Evolutionary conservation across 73 alveolate species (phyloP).

Genomic region (Uronychia binucleata): DNA sequence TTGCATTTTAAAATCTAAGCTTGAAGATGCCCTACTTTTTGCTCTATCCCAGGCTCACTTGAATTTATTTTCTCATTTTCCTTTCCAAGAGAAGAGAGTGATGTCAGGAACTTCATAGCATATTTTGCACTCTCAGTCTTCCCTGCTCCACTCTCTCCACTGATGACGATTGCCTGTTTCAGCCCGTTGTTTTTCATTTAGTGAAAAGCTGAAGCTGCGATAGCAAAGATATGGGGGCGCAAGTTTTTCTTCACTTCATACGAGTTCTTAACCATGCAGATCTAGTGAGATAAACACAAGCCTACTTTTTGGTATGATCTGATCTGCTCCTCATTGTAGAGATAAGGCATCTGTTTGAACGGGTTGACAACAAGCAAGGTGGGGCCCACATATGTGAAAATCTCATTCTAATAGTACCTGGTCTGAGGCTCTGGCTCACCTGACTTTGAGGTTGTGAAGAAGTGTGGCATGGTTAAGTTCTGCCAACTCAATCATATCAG

Average conservation of each 20-base stretch:
- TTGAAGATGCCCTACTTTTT: slow-evolving; percentile 58
- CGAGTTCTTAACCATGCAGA: slow-evolving; percentile 17
- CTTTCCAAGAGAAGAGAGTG: slow-evolving; percentile 44
- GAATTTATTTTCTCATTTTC: slow-evolving; percentile 25
- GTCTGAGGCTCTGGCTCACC: too few relatives aligned
- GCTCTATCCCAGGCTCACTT: slow-evolving; percentile 1
- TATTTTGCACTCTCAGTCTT: slow-evolving; percentile 99
- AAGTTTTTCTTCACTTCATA: slow-evolving; percentile 49
- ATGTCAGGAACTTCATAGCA: slow-evolving; percentile 90
- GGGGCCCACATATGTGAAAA: slow-evolving; percentile 97
- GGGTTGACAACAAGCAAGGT: slow-evolving; percentile 95
- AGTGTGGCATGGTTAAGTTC: slow-evolving; percentile 81
- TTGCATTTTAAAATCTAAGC: slow-evolving; percentile 89
- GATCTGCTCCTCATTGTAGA: slow-evolving; percentile 65
- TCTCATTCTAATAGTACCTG: slow-evolving; percentile 83
- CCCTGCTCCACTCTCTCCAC: slow-evolving; percentile 99
- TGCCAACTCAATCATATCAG: slow-evolving; percentile 81
- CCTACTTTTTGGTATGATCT: slow-evolving; percentile 34
- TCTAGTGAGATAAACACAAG: slow-evolving; percentile 28
- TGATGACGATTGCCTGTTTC: slow-evolving; percentile 95
- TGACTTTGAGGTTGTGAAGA: slow-evolving; percentile 74
- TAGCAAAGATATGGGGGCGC: slow-evolving; percentile 94
- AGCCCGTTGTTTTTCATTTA: slow-evolving; percentile 75
- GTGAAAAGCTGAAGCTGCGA: slow-evolving; percentile 85
- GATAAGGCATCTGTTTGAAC: slow-evolving; percentile 81